A percentile compares a stretch with the other conserved stretches of the same genome.
Conservation (phyloP, 257 asterid species). For the Forsythia suspensa region DNA sequence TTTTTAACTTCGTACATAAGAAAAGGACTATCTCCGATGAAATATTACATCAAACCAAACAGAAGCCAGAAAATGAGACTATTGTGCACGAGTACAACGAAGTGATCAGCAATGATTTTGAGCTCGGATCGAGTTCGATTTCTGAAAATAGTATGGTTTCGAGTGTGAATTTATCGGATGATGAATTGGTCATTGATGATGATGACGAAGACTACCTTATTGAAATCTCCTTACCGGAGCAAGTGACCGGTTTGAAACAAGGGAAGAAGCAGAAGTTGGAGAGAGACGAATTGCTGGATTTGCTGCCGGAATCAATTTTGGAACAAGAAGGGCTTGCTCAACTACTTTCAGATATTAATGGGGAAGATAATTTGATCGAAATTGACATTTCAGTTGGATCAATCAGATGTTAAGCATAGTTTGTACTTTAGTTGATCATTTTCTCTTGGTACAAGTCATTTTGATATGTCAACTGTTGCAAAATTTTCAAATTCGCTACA, state of each 20-base stretch:
- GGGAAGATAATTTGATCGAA: background rate
- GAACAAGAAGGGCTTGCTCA: slow-evolving; percentile 1
- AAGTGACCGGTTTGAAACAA: background rate
- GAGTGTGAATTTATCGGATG: background rate
- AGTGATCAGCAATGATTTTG: background rate
- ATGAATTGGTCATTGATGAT: background rate
- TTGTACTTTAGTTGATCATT: too few relatives aligned
- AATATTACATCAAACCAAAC: background rate
- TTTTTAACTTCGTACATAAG: background rate
- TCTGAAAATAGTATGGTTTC: background rate
- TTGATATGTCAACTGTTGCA: too few relatives aligned
- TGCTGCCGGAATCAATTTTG: background rate
- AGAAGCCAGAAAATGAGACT: background rate
- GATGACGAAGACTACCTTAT: background rate
- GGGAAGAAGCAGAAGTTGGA: background rate
- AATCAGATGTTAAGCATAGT: background rate
- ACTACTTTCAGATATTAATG: background rate
- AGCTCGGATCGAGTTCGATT: background rate
- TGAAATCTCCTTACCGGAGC: background rate
- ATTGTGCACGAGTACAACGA: background rate
- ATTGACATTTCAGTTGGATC: background rate
- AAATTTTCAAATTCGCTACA: too few relatives aligned
- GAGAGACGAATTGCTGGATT: background rate
- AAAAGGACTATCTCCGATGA: background rate
- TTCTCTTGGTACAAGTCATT: too few relatives aligned